Conservation (phyloP, 1,284 basidiomycete species). For the Caloboletus firmus region DNA sequence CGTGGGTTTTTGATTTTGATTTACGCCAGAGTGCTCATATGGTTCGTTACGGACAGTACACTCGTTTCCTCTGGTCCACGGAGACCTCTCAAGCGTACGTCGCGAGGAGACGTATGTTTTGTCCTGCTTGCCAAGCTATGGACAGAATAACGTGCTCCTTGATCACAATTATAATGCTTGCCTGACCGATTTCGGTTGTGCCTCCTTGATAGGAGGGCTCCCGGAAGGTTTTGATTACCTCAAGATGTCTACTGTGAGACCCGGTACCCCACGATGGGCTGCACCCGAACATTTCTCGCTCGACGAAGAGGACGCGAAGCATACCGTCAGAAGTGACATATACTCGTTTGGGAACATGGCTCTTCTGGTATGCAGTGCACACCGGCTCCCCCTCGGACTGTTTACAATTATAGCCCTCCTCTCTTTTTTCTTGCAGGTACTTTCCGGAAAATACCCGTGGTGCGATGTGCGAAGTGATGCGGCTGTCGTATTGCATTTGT, state of each 20-base stretch:
- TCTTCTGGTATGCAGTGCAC: background rate
- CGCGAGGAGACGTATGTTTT: background rate
- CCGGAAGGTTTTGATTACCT: conserved; percentile 11
- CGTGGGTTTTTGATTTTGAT: background rate
- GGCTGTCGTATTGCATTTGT: conserved; percentile 3
- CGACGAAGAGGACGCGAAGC: background rate
- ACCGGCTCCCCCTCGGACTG: no score
- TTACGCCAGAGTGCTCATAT: background rate
- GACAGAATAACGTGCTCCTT: conserved; percentile 18
- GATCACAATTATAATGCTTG: conserved; percentile 7
- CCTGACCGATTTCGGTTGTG: conserved; percentile 17
- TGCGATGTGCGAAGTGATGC: conserved; percentile 9
- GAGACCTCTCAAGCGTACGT: conserved; percentile 11
- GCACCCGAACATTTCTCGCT: conserved; percentile 11
- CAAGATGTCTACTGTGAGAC: conserved; percentile 1
- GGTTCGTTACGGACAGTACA: conserved; percentile 1
- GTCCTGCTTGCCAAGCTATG: background rate
- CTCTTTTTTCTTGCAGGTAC: background rate
- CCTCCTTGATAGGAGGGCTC: conserved; percentile 10
- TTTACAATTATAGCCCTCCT: background rate
- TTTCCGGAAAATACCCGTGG: conserved; percentile 13
- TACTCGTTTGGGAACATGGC: conserved; percentile 15
- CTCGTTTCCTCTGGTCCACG: conserved; percentile 13
- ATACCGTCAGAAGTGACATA: conserved; percentile 14
- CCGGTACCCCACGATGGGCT: conserved; percentile 16